Evolutionary conservation across 1,284 basidiomycete genomes (phyloP).

Genomic region (Trichosporon coremiiforme): DNA sequence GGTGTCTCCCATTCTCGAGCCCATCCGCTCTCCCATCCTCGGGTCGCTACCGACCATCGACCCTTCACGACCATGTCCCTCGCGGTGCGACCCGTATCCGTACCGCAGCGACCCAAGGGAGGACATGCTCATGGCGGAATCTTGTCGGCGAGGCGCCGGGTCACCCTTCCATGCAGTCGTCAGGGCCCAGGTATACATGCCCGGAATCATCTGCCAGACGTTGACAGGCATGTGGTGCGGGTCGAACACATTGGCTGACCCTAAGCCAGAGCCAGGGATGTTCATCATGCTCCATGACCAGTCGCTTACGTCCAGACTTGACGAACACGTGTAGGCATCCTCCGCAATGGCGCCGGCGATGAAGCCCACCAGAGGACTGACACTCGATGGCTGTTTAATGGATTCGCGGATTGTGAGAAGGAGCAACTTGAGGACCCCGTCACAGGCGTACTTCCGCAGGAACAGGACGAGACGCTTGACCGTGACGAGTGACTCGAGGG

Average conservation of each 20-base stretch:
- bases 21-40: neutral
- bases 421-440: constrained; percentile 17
- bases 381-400: constrained; percentile 20
- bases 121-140: neutral
- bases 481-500: constrained; percentile 20
- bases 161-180: constrained; percentile 31
- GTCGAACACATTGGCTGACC: constrained; percentile 29
- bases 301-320: constrained; percentile 27
- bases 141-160: constrained; percentile 12
- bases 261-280: constrained; percentile 13
- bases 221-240: constrained; percentile 32
- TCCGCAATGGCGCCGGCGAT: constrained; percentile 28
- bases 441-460: constrained; percentile 25
- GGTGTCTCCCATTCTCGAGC: neutral
- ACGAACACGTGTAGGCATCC: constrained; percentile 28
- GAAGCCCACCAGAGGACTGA: constrained; percentile 25
- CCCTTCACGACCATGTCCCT: neutral
- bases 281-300: constrained; percentile 32
- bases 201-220: constrained; percentile 32
- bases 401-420: constrained; percentile 25
- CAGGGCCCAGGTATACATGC: constrained; percentile 33
- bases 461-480: constrained; percentile 24
- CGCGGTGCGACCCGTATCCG: neutral
- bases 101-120: neutral
- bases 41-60: neutral